Percentiles rank a stretch among this genome's conserved stretches.
Evolutionary conservation across 1,284 basidiomycete genomes (phyloP).

Genomic region (Trametes sp.): DNA sequence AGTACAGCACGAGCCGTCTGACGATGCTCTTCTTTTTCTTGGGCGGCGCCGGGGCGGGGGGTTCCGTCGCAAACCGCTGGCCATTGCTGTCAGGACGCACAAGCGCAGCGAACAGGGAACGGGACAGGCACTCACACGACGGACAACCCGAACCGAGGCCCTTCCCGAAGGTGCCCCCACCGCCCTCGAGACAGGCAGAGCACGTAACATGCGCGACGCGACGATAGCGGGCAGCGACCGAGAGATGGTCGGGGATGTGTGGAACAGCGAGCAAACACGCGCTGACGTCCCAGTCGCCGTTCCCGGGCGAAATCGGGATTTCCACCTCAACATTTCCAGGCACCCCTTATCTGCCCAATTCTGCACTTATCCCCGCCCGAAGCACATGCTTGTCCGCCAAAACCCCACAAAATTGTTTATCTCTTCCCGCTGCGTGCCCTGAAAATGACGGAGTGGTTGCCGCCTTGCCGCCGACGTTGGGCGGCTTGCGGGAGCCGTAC

Average conservation of each 20-base stretch:
- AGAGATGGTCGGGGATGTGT: constrained; percentile 33
- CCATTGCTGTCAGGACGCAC: constrained; percentile 21
- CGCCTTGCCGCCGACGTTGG: not conserved
- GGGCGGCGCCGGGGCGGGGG: constrained; percentile 44
- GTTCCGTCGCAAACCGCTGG: constrained; percentile 67
- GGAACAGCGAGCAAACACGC: constrained; percentile 27
- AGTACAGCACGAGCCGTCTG: constrained; percentile 62
- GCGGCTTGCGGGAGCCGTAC: constrained; percentile 10
- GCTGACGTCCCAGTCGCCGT: constrained; percentile 8
- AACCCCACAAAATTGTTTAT: constrained; percentile 9
- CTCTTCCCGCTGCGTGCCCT: constrained; percentile 8
- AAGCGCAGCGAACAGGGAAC: too few species aligned
- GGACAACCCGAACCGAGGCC: constrained; percentile 55
- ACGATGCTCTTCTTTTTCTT: constrained; percentile 64
- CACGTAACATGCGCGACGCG: constrained; percentile 62
- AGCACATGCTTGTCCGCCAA: constrained; percentile 1
- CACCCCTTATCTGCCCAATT: constrained; percentile 5
- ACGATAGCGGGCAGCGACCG: constrained; percentile 34
- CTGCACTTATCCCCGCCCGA: constrained; percentile 8
- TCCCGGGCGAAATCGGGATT: constrained; percentile 33
- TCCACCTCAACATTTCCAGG: constrained; percentile 15
- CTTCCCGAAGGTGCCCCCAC: constrained; percentile 54
- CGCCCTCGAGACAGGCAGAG: constrained; percentile 60
- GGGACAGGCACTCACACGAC: constrained; percentile 63
- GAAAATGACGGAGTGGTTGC: constrained; percentile 15